These are phyloP conservation scores for Malassezia caprae DNA, from an alignment of 1,284 basidiomycete species.

Conservation along the genomic window DNA sequence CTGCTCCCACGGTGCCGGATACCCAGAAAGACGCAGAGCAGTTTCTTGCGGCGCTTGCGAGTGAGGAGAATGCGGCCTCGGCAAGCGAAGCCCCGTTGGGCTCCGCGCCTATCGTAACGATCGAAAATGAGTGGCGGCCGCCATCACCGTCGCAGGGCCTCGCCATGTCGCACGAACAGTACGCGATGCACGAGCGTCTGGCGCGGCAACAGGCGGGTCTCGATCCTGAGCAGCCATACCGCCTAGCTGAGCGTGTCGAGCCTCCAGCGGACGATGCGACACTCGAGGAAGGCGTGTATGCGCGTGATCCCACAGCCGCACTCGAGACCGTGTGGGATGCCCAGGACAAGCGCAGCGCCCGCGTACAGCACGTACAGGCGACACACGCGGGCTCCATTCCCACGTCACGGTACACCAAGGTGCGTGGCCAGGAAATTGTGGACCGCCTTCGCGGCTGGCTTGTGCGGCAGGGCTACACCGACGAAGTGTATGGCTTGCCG, in stretches of 20 bases:
- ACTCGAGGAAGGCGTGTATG: constrained; percentile 16
- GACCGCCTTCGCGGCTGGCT: constrained; percentile 15
- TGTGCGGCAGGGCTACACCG: constrained; percentile 14
- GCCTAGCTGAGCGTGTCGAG: not conserved
- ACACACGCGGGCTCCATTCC: not conserved
- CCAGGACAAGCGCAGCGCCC: constrained; percentile 4
- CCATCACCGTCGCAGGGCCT: constrained; percentile 8
- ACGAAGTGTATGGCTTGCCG: constrained; percentile 16
- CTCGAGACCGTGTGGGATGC: constrained; percentile 14
- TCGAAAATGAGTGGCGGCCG: constrained; percentile 8
- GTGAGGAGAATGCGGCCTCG: not conserved
- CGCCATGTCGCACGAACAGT: constrained; percentile 7
- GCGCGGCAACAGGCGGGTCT: constrained; percentile 4
- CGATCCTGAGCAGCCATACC: constrained; percentile 7
- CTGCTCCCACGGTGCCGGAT: not conserved
- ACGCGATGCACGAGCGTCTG: constrained; percentile 13
- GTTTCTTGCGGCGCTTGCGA: constrained; percentile 8
- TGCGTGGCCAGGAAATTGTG: constrained; percentile 13
- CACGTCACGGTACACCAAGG: constrained; percentile 4
- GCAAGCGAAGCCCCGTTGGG: too few species aligned
- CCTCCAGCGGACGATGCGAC: constrained; percentile 12
- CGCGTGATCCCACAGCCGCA: constrained; percentile 7
- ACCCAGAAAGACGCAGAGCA: not conserved
- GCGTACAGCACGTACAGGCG: constrained; percentile 3
- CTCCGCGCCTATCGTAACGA: not conserved